These are phyloP conservation scores for Exophiala aquamarina DNA, from an alignment of 2,329 filamentous ascomycete species.

Conservation along the genomic window DNA sequence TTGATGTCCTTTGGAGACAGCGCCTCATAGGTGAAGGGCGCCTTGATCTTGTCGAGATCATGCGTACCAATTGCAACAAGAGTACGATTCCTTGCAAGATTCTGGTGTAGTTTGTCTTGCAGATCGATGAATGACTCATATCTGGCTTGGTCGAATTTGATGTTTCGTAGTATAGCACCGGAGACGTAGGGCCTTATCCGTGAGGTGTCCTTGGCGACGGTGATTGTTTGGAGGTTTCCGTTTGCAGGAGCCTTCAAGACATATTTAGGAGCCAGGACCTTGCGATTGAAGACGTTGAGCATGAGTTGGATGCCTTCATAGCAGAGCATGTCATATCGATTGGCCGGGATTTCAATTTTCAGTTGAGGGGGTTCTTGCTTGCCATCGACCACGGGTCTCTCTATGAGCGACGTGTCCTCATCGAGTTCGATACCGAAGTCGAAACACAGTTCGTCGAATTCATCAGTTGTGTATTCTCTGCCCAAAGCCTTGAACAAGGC, in stretches of 20 bases:
- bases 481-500: conserved; percentile 91
- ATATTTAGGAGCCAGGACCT: conserved; percentile 75
- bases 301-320: conserved; percentile 96
- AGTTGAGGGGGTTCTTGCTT: conserved; percentile 86
- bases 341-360: conserved; percentile 97
- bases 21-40: conserved; percentile 96
- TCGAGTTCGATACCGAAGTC: conserved; percentile 97
- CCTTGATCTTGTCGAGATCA: conserved; percentile 88
- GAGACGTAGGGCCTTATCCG: conserved; percentile 85
- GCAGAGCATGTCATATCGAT: conserved; percentile 90
- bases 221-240: conserved; percentile 76
- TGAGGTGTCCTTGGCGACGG: conserved; percentile 72
- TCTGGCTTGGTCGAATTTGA: conserved; percentile 85
- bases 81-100: conserved; percentile 87
- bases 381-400: conserved; percentile 72
- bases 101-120: conserved; percentile 97
- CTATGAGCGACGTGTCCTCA: conserved; percentile 81
- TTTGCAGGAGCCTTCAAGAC: conserved; percentile 68
- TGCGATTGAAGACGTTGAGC: conserved; percentile 90
- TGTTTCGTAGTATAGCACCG: conserved; percentile 81
- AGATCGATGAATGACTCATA: conserved; percentile 98
- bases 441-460: conserved; percentile 97
- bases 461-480: conserved; percentile 84
- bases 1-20: conserved; percentile 87
- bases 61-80: conserved; percentile 97